Evolutionary conservation across 2,329 filamentous ascomycete genomes (phyloP).

Genomic region (Aspergillus unguis): DNA sequence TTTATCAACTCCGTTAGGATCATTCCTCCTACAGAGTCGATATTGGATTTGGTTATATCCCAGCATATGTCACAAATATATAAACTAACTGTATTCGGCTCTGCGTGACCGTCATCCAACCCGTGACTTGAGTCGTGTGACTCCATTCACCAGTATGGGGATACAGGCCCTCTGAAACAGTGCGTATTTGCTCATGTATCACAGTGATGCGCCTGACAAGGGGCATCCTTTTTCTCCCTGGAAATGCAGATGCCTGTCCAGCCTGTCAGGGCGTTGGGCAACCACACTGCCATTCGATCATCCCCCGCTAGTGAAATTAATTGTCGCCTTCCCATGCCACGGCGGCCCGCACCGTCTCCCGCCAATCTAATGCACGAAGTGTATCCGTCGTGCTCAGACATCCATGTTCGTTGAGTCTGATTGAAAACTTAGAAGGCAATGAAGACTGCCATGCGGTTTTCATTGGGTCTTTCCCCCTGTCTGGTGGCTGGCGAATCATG

Average conservation of each 20-base stretch:
- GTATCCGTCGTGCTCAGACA: constrained; percentile 10
- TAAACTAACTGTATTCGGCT: too few relatives aligned
- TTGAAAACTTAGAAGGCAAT: too few relatives aligned
- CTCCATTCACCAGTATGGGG: constrained; percentile 1
- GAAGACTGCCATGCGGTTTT: too few relatives aligned
- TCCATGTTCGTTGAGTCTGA: too few relatives aligned
- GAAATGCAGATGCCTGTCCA: constrained; percentile 20
- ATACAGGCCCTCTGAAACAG: not conserved
- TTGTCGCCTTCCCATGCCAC: constrained; percentile 23
- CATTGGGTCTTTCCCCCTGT: not conserved
- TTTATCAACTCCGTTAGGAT: too few relatives aligned
- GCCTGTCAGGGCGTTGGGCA: constrained; percentile 22
- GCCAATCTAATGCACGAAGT: constrained; percentile 30
- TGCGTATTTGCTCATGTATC: not conserved
- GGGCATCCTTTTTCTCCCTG: constrained; percentile 9
- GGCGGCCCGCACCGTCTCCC: constrained; percentile 31
- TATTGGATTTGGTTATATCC: too few relatives aligned
- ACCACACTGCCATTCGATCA: constrained; percentile 16
- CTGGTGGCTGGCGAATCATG: constrained; percentile 2
- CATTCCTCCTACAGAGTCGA: too few relatives aligned
- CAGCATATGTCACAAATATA: too few relatives aligned
- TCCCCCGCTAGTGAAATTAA: constrained; percentile 19
- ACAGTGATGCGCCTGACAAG: constrained; percentile 8
- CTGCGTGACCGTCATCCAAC: not conserved
- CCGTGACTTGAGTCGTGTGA: constrained; percentile 23